These are phyloP conservation scores for Elsinoe arachidis DNA, from an alignment of 2,329 filamentous ascomycete genomes.

Conservation along the genomic window DNA sequence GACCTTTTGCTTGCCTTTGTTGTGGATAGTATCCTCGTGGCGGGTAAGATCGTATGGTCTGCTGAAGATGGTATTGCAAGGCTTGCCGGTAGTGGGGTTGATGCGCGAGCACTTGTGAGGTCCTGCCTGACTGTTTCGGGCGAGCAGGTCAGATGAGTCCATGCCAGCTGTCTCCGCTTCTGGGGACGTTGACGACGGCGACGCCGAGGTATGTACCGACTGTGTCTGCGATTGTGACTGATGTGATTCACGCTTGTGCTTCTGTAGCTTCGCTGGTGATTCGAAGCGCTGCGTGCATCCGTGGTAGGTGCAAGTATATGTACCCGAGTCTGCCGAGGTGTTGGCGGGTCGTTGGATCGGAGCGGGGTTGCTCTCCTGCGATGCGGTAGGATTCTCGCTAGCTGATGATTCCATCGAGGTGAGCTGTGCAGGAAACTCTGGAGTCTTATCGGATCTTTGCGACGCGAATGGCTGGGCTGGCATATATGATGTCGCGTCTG, in stretches of 20 bases:
- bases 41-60: constrained; percentile 92
- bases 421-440: constrained; percentile 51
- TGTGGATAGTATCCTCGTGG: constrained; percentile 97
- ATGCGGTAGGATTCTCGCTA: constrained; percentile 44
- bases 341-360: constrained; percentile 48
- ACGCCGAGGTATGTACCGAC: constrained; percentile 27
- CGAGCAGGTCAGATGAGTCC: constrained; percentile 47
- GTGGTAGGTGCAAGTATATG: constrained; percentile 94
- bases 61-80: constrained; percentile 90
- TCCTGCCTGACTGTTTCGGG: constrained; percentile 77
- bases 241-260: constrained; percentile 92
- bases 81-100: constrained; percentile 90
- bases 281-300: constrained; percentile 84
- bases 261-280: constrained; percentile 75
- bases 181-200: constrained; percentile 19
- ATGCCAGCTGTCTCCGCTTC: constrained; percentile 31
- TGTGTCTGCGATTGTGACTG: constrained; percentile 53
- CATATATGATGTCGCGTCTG: constrained; percentile 23
- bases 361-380: constrained; percentile 28
- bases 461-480: constrained; percentile 24
- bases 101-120: constrained; percentile 88
- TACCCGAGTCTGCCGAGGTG: constrained; percentile 68
- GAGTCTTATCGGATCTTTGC: constrained; percentile 28
- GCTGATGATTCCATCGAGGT: constrained; percentile 54
- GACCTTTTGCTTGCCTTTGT: constrained; percentile 87